Evolutionary conservation across 345 rosid genomes (phyloP).

Genomic region (Populus simonii): DNA sequence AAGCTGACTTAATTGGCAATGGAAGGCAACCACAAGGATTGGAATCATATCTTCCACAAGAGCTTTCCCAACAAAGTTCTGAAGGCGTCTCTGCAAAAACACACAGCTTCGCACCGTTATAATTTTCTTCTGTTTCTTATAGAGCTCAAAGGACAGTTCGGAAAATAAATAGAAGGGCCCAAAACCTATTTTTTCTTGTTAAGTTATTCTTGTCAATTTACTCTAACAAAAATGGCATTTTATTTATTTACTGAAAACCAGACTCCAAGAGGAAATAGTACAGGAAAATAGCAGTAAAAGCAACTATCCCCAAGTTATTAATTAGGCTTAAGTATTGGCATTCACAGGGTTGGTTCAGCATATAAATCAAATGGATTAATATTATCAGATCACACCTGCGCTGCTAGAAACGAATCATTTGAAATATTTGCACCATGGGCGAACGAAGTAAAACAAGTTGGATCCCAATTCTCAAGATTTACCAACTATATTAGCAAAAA

Average conservation of each 20-base stretch:
- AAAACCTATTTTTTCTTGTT: neutral
- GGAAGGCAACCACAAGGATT: constrained; percentile 76
- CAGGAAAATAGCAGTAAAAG: neutral
- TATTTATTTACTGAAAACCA: neutral
- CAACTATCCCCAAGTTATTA: neutral
- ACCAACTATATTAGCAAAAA: neutral
- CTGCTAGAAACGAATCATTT: neutral
- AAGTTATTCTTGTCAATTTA: neutral
- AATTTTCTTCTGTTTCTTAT: neutral
- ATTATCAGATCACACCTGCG: neutral
- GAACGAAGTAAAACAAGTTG: neutral
- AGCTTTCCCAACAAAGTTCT: constrained; percentile 73
- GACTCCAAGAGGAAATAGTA: neutral
- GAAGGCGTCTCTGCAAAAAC: constrained; percentile 64
- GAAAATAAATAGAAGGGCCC: neutral
- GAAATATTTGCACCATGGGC: neutral
- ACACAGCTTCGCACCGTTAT: constrained; percentile 7
- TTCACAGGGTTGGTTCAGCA: neutral
- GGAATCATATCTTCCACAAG: constrained; percentile 74
- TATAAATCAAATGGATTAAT: neutral
- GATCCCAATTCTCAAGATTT: neutral
- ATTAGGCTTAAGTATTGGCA: neutral
- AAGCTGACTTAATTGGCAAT: constrained; percentile 71
- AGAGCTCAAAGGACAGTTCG: constrained; percentile 2
- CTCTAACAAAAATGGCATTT: neutral